phyloP scores from a whole-genome alignment of 108 stramenopile genomes.

The Epithemia pelagica region DNA sequence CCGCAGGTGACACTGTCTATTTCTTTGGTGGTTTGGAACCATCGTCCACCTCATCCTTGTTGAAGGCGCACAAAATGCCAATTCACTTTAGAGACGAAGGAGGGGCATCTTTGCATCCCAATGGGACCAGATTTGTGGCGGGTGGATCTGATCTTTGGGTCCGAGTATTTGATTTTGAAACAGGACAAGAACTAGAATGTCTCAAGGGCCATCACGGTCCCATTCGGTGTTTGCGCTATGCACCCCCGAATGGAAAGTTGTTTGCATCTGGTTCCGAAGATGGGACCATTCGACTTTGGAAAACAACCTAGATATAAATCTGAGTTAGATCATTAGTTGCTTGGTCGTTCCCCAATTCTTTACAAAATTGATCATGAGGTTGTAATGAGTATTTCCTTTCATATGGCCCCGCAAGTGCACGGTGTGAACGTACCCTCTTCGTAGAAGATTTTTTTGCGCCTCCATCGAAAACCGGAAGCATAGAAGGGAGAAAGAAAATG shows the following conservation, averaged over 20 bases:
- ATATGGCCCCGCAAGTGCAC: too few relatives aligned
- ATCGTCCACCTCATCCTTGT: slow-evolving; percentile 17
- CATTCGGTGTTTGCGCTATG: slow-evolving; percentile 90
- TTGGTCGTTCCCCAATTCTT: too few relatives aligned
- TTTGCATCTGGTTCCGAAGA: slow-evolving; percentile 97
- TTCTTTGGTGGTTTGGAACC: slow-evolving; percentile 43
- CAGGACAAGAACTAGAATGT: slow-evolving; percentile 85
- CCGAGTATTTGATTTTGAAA: slow-evolving; percentile 85
- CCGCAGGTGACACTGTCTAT: slow-evolving; percentile 79
- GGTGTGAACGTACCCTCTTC: too few relatives aligned
- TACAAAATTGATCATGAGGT: too few relatives aligned
- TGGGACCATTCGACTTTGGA: slow-evolving; percentile 98
- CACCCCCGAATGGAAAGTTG: slow-evolving; percentile 82
- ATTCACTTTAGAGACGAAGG: slow-evolving; percentile 96
- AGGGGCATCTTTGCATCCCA: slow-evolving; percentile 87
- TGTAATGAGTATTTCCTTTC: too few relatives aligned
- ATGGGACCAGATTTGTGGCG: slow-evolving; percentile 84
- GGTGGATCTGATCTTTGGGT: slow-evolving; percentile 94
- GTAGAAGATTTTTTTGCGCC: too few relatives aligned
- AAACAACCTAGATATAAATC: slow-evolving; percentile 39
- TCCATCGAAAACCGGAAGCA: too few relatives aligned
- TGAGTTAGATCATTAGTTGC: too few relatives aligned
- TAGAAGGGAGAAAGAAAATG: too few relatives aligned
- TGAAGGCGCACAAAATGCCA: slow-evolving; percentile 69
- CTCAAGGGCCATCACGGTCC: slow-evolving; percentile 99